Evolutionary conservation across 2,329 filamentous ascomycete species (phyloP).

Genomic region (Sporothrix humicola): DNA sequence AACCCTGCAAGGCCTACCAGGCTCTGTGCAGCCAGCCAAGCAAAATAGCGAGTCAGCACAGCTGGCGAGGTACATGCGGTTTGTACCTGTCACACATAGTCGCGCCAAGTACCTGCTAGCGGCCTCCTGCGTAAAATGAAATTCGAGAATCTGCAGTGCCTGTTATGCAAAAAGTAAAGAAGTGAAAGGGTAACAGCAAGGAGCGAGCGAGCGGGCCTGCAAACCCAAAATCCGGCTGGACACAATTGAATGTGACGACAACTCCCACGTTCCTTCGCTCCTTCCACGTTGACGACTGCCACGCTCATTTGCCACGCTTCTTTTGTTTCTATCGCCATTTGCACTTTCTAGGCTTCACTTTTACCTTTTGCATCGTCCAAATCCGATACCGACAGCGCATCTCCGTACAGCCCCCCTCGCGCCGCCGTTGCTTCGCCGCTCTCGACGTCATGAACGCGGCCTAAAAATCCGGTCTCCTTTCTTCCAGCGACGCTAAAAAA

Average conservation of each 20-base stretch:
- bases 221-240: background rate
- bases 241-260: background rate
- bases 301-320: background rate
- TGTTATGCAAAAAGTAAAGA: background rate
- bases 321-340: background rate
- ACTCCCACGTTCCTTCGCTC: background rate
- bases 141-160: conserved; percentile 3
- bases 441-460: conserved; percentile 25
- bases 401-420: background rate
- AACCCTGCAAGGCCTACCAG: conserved; percentile 13
- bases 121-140: conserved; percentile 15
- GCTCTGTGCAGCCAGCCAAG: conserved; percentile 21
- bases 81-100: background rate
- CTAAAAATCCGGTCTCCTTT: conserved; percentile 17
- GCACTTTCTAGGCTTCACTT: background rate
- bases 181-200: background rate
- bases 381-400: background rate
- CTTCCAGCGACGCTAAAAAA: conserved; percentile 18
- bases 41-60: conserved; percentile 19
- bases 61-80: background rate
- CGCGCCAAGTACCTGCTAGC: background rate
- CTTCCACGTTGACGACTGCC: background rate
- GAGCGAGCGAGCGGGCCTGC: background rate
- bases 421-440: background rate
- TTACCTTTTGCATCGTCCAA: background rate